Conservation (phyloP, 768 basidiomycete species). For the Cubamyces lactineus region DNA sequence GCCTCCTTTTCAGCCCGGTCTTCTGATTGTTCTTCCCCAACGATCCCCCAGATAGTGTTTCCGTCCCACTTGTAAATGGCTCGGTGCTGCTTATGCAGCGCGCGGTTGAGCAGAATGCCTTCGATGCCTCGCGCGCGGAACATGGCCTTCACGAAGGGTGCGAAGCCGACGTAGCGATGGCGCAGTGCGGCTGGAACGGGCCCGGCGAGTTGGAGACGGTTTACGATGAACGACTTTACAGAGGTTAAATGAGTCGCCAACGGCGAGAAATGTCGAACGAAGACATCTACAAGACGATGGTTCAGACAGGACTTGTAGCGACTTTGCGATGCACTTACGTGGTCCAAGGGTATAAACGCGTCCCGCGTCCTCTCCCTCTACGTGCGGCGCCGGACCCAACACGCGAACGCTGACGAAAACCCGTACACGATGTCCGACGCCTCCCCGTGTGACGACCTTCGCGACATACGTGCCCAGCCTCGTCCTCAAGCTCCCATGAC, state of each 20-base stretch:
- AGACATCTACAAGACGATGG: slow-evolving; percentile 30
- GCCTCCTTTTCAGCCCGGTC: not conserved
- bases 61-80: slow-evolving; percentile 44
- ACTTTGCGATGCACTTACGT: slow-evolving; percentile 30
- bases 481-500: slow-evolving; percentile 34
- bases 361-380: slow-evolving; percentile 31
- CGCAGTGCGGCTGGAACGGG: slow-evolving; percentile 45
- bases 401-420: slow-evolving; percentile 35
- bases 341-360: slow-evolving; percentile 46
- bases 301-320: not conserved
- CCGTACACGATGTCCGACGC: slow-evolving; percentile 34
- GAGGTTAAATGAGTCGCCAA: slow-evolving; percentile 32
- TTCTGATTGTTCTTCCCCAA: slow-evolving; percentile 19
- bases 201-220: slow-evolving; percentile 47
- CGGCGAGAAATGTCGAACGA: slow-evolving; percentile 45
- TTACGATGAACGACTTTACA: slow-evolving; percentile 45
- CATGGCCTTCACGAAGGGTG: slow-evolving; percentile 45
- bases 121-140: slow-evolving; percentile 42
- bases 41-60: slow-evolving; percentile 40
- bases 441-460: slow-evolving; percentile 30
- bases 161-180: slow-evolving; percentile 44
- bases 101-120: slow-evolving; percentile 43
- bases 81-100: slow-evolving; percentile 45
- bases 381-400: slow-evolving; percentile 35
- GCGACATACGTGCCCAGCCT: slow-evolving; percentile 35